Evolutionary conservation across 352 stramenopile species (phyloP), one percentile per base, ranked within the genome.

Genomic region (Elongisporangium prolatum): DNA sequence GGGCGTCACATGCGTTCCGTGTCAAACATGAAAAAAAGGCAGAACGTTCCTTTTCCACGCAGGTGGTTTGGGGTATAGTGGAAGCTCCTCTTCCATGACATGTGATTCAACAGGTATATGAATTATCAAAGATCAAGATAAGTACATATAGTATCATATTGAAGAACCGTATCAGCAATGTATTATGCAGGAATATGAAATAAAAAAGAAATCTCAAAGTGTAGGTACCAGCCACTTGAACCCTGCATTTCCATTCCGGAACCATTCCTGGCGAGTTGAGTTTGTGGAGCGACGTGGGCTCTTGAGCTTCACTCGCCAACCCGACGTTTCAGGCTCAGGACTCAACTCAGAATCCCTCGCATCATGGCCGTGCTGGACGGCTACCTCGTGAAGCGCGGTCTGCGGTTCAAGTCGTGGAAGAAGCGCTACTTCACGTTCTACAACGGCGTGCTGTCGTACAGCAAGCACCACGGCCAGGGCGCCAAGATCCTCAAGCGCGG

Each of bases 381-480:
- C 13, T 88, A 80, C 60, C 74, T 91, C 17, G 63, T 69, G 40
- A 86, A 84, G 60, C 76, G 78, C 34, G 75, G 80, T 14, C 72
- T 70, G 44, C 80, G 82, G 54, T 61, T 91, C 57, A 86, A 85
- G 63, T 85, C 62, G 61, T 91, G 80, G 80, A 83, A 84, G 54
- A 68, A 72, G 6, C 76, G 78, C 62, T 91, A 76, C 71, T 88
- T 88, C 62, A 73, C 72, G 44, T 85, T 91, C 50, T 61, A 75
- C 28, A 74, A 86, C 58, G 78, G 80, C 28, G 69, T 80, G 57
- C 72, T 91, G 21, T 67, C 77, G 40, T 77, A 80, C 68, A 80
- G 80, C 64, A 88, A 89, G 60, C 74, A 69, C 50, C 69, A 83
- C 44, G 64, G 69, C 54, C 65, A 71, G 10, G 53, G 52, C 51